A percentile compares a stretch with the other conserved stretches of the same genome.
phyloP scores from a whole-genome alignment of 768 basidiomycete genomes.

The Cubamyces sp. region DNA sequence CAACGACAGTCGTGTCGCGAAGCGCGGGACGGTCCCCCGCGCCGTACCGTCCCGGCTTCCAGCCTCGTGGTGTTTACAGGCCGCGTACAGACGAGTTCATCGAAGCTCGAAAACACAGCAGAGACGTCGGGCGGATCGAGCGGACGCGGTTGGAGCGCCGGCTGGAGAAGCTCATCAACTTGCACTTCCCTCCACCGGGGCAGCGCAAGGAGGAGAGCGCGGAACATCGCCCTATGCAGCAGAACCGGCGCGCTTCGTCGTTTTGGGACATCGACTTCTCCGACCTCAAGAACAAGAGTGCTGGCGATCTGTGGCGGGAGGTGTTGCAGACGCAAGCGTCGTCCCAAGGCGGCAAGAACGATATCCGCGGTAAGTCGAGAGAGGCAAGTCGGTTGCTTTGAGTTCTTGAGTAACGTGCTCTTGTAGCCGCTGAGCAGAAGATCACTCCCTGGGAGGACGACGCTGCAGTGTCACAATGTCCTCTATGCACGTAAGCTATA shows the following conservation, averaged over 20 bases:
- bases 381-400: not conserved
- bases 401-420: not conserved
- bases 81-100: slow-evolving; percentile 84
- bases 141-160: slow-evolving; percentile 83
- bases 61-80: slow-evolving; percentile 84
- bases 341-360: slow-evolving; percentile 51
- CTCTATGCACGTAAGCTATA: slow-evolving; percentile 73
- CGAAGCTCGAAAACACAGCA: slow-evolving; percentile 42
- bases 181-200: slow-evolving; percentile 61
- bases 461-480: slow-evolving; percentile 72
- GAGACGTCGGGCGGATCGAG: slow-evolving; percentile 66
- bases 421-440: slow-evolving; percentile 77
- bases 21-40: slow-evolving; percentile 39
- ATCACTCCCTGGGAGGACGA: slow-evolving; percentile 98
- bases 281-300: slow-evolving; percentile 60
- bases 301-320: slow-evolving; percentile 72
- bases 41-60: slow-evolving; percentile 90
- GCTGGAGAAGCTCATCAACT: slow-evolving; percentile 81
- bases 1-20: slow-evolving; percentile 27
- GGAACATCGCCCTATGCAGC: slow-evolving; percentile 24
- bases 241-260: slow-evolving; percentile 57
- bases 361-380: slow-evolving; percentile 63
- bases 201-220: slow-evolving; percentile 20
- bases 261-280: slow-evolving; percentile 74
- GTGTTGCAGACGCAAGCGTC: slow-evolving; percentile 50